Evolutionary conservation across 1,284 basidiomycete genomes (phyloP).

Genomic region (Ganoderma resinaceum): DNA sequence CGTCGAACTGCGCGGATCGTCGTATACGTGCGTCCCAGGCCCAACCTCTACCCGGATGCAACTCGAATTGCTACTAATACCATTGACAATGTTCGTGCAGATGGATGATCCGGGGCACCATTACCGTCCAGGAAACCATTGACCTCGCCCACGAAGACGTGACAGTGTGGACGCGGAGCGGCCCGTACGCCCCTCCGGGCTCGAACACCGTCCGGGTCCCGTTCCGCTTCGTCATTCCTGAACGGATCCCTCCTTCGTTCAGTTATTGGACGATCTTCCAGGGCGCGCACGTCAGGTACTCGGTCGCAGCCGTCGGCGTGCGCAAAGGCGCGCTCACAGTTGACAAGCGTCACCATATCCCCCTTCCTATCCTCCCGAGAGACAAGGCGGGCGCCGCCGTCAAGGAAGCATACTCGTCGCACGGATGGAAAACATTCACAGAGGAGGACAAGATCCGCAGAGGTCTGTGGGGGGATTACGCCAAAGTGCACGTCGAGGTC

Average conservation of each 20-base stretch:
- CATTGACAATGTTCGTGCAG: background rate
- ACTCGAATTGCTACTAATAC: background rate
- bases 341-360: constrained; percentile 21
- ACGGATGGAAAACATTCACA: constrained; percentile 16
- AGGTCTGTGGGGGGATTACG: constrained; percentile 34
- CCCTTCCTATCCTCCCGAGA: constrained; percentile 31
- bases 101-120: constrained; percentile 3
- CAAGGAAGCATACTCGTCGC: background rate
- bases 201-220: constrained; percentile 31
- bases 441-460: constrained; percentile 27
- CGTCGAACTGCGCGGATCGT: constrained; percentile 14
- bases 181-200: constrained; percentile 27
- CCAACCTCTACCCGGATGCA: too few species aligned
- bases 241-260: constrained; percentile 34
- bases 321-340: constrained; percentile 24
- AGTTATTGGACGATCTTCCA: constrained; percentile 8
- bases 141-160: constrained; percentile 22
- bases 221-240: constrained; percentile 33
- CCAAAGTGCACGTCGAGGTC: constrained; percentile 29
- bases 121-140: background rate
- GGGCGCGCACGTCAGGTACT: constrained; percentile 24
- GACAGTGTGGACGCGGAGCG: constrained; percentile 31
- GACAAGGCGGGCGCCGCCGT: constrained; percentile 23
- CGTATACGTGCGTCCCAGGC: constrained; percentile 15
- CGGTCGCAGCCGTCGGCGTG: constrained; percentile 31